A percentile compares a stretch with the other conserved stretches of the same genome.
Conservation (phyloP, 352 stramenopile genomes). For the Phytophthora cryptogea region DNA sequence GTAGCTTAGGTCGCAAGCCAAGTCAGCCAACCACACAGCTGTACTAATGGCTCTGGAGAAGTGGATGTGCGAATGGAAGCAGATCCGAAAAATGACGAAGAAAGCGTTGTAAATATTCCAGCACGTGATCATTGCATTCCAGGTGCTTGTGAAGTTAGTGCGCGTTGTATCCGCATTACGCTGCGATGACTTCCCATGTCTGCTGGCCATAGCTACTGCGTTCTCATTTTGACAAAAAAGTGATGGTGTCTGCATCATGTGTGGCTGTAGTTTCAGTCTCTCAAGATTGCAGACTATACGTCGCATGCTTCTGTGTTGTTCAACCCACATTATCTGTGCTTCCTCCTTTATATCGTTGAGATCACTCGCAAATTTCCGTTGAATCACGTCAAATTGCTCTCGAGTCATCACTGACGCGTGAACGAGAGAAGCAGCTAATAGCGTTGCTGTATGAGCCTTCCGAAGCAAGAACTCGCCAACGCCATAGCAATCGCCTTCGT, state of each 20-base stretch:
- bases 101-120: constrained; percentile 79
- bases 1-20: constrained; percentile 63
- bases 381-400: constrained; percentile 71
- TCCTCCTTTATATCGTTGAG: constrained; percentile 54
- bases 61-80: constrained; percentile 61
- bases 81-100: constrained; percentile 70
- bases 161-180: constrained; percentile 28
- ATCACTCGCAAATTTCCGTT: constrained; percentile 66
- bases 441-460: constrained; percentile 46
- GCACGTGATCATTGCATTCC: constrained; percentile 59
- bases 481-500: constrained; percentile 72
- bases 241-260: constrained; percentile 52
- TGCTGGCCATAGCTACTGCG: not conserved
- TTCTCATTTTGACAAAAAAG: constrained; percentile 62
- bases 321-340: constrained; percentile 39
- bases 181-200: not conserved
- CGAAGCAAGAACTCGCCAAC: constrained; percentile 71
- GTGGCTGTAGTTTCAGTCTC: constrained; percentile 55
- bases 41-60: constrained; percentile 28
- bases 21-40: constrained; percentile 42
- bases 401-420: constrained; percentile 71
- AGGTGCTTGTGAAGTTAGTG: constrained; percentile 40
- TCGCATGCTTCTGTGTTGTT: constrained; percentile 41
- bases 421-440: constrained; percentile 54
- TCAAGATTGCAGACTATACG: constrained; percentile 54